These are phyloP conservation scores for Rhizopus microsporus DNA, from an alignment of 371 early-diverging fungal genomes.

Conservation along the genomic window DNA sequence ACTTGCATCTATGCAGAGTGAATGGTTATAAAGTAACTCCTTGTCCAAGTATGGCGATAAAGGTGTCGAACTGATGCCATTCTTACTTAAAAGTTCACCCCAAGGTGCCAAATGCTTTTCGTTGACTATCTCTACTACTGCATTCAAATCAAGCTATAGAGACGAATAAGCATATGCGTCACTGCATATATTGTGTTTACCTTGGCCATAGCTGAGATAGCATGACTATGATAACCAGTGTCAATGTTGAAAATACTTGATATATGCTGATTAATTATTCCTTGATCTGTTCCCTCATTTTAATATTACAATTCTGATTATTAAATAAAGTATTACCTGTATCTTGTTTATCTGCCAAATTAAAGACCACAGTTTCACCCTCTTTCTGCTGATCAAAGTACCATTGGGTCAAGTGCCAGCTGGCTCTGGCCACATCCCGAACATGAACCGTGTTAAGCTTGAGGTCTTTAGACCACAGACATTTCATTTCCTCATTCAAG, in stretches of 20 bases:
- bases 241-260: constrained; percentile 77
- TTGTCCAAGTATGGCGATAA: constrained; percentile 93
- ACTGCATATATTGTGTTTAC: constrained; percentile 31
- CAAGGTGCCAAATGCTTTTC: constrained; percentile 88
- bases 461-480: constrained; percentile 88
- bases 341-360: constrained; percentile 79
- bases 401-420: constrained; percentile 72
- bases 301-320: background rate
- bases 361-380: constrained; percentile 50
- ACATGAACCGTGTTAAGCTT: constrained; percentile 94
- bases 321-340: constrained; percentile 46
- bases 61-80: constrained; percentile 78
- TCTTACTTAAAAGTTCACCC: constrained; percentile 59
- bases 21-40: constrained; percentile 83
- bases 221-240: constrained; percentile 82
- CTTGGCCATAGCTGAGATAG: constrained; percentile 81
- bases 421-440: constrained; percentile 77
- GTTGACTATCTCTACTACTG: constrained; percentile 88
- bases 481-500: constrained; percentile 82
- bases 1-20: constrained; percentile 75
- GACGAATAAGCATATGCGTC: background rate
- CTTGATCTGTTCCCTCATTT: constrained; percentile 64
- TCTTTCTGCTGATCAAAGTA: constrained; percentile 35
- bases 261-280: constrained; percentile 70
- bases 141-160: constrained; percentile 71